Conservation (phyloP, 192 early-diverging fungal species). For the Polychytrium aggregatum region DNA sequence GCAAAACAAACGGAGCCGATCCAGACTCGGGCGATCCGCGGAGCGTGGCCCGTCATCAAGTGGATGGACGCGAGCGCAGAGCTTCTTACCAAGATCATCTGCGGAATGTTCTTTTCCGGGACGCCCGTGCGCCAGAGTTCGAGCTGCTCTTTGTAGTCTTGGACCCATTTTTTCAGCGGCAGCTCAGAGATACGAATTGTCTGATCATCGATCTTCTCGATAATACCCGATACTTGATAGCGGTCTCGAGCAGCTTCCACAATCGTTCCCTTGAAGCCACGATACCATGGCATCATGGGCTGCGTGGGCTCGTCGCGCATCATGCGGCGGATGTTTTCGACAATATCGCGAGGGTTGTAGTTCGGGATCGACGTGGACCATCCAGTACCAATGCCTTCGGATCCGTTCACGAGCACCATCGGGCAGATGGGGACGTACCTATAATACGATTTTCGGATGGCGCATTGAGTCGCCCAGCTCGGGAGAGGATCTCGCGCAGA, state of each 20-base stretch:
- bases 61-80: no score
- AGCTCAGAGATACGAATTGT: conserved; percentile 83
- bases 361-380: conserved; percentile 50
- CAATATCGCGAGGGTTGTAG: conserved; percentile 73
- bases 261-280: conserved; percentile 78
- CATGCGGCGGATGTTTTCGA: conserved; percentile 66
- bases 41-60: no score
- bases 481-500: no score
- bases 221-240: conserved; percentile 58
- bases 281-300: conserved; percentile 87
- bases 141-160: conserved; percentile 73
- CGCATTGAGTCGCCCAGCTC: no score
- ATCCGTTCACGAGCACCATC: conserved; percentile 88
- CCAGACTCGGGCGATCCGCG: conserved; percentile 35
- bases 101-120: no score
- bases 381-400: conserved; percentile 91
- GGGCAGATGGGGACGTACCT: conserved; percentile 83
- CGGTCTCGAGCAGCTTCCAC: conserved; percentile 38
- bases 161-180: conserved; percentile 80
- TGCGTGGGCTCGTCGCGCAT: conserved; percentile 62
- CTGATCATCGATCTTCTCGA: conserved; percentile 57
- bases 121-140: conserved; percentile 74
- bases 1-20: no score
- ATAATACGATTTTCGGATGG: no score
- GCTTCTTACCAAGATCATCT: no score